Percentiles rank a stretch among this genome's conserved stretches.
Evolutionary conservation across 805 yeast species (phyloP).

Genomic region (Saturnispora silvae): DNA sequence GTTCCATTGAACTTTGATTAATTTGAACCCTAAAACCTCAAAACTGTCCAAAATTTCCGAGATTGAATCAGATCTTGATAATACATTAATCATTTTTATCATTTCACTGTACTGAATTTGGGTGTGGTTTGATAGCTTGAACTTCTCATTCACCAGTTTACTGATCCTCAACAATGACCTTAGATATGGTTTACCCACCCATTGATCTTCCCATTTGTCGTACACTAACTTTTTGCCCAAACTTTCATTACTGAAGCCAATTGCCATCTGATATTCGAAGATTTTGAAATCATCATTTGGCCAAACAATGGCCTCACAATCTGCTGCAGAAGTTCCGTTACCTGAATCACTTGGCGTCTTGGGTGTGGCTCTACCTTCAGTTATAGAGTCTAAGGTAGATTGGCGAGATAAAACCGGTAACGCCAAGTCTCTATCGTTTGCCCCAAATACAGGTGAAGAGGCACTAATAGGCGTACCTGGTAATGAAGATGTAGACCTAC

Average conservation of each 20-base stretch:
- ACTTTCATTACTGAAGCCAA: conserved; percentile 52
- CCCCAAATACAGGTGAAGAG: not conserved
- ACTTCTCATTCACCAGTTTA: conserved; percentile 5
- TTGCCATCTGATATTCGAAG: conserved; percentile 37
- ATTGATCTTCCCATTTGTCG: conserved; percentile 37
- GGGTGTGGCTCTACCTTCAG: conserved; percentile 12
- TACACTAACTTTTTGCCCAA: conserved; percentile 42
- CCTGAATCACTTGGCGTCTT: conserved; percentile 4
- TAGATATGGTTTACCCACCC: conserved; percentile 47
- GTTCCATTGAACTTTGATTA: conserved; percentile 53
- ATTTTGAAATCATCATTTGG: conserved; percentile 28
- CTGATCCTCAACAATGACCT: conserved; percentile 4
- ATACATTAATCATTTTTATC: conserved; percentile 29
- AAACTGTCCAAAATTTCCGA: conserved; percentile 10
- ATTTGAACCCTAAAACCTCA: conserved; percentile 34
- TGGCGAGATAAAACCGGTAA: conserved; percentile 12
- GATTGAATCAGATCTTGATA: no score
- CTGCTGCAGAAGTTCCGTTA: not conserved
- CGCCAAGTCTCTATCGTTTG: not conserved
- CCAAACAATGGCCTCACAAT: conserved; percentile 2
- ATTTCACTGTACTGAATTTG: conserved; percentile 28
- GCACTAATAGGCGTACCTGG: not conserved
- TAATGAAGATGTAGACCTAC: not conserved
- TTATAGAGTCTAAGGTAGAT: conserved; percentile 10
- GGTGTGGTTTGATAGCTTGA: not conserved